A percentile compares a stretch with the other conserved stretches of the same genome.
Evolutionary conservation across 73 alveolate genomes (phyloP).

Genomic region (Tetrahymena elliotti): DNA sequence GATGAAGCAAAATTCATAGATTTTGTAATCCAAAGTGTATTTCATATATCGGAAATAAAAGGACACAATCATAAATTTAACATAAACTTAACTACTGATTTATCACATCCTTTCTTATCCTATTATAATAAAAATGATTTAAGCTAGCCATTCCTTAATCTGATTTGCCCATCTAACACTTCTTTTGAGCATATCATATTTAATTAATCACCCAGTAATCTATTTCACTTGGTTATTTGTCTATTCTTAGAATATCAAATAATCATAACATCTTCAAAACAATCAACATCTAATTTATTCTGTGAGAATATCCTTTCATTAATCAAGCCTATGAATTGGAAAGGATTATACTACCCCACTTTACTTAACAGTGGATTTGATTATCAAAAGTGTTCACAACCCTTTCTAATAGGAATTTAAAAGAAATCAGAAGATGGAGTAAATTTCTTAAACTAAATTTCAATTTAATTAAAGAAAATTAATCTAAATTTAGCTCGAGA

Average conservation of each 20-base stretch:
- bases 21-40: background rate
- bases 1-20: background rate
- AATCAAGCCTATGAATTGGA: background rate
- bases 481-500: background rate
- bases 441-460: background rate
- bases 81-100: background rate
- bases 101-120: background rate
- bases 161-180: background rate
- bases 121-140: background rate
- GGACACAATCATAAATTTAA: background rate
- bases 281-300: background rate
- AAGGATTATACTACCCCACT: background rate
- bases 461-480: background rate
- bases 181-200: background rate
- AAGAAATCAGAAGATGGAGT: background rate
- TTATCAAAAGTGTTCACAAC: background rate
- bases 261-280: background rate
- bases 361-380: background rate
- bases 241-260: background rate
- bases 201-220: background rate
- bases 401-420: background rate
- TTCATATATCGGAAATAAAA: background rate
- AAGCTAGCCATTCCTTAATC: background rate
- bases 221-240: background rate
- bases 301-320: background rate